A percentile compares a stretch with the other conserved stretches of the same genome.
These are phyloP conservation scores for Cyclotella kingstonii DNA, from an alignment of 108 stramenopile species.

Conservation along the genomic window DNA sequence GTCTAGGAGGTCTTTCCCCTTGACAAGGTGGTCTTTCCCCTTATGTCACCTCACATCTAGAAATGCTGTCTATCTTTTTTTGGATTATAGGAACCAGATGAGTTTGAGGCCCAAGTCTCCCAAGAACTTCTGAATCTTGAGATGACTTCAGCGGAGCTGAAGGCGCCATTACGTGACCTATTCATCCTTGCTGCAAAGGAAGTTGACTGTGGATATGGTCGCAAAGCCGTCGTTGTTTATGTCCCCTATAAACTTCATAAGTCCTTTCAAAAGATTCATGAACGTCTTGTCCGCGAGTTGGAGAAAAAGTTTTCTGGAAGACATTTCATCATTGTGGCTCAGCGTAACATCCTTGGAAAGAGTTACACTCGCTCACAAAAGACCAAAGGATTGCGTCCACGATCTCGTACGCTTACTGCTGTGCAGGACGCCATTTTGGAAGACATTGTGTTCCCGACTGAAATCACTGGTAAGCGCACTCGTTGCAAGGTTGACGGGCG, in stretches of 20 bases:
- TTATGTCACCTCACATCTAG: slow-evolving; percentile 28
- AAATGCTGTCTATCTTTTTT: neutral
- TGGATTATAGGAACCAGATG: slow-evolving; percentile 85
- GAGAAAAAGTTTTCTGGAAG: slow-evolving; percentile 99
- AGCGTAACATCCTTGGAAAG: slow-evolving; percentile 98
- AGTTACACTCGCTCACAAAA: slow-evolving; percentile 85
- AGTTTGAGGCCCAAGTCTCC: slow-evolving; percentile 95
- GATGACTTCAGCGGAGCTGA: slow-evolving; percentile 89
- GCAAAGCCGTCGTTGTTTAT: slow-evolving; percentile 95
- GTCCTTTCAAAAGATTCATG: slow-evolving; percentile 96
- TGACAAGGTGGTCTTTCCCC: slow-evolving; percentile 45
- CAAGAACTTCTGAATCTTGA: slow-evolving; percentile 97
- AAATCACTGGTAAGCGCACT: slow-evolving; percentile 99
- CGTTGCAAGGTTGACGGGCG: slow-evolving; percentile 96
- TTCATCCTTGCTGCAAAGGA: slow-evolving; percentile 99
- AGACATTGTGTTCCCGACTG: slow-evolving; percentile 98
- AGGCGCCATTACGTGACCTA: slow-evolving; percentile 85
- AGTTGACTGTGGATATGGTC: slow-evolving; percentile 85
- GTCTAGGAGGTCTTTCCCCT: slow-evolving; percentile 40
- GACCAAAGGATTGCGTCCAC: slow-evolving; percentile 93
- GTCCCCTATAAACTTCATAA: slow-evolving; percentile 96
- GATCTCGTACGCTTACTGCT: slow-evolving; percentile 94
- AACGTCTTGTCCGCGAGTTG: slow-evolving; percentile 94
- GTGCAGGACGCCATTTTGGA: slow-evolving; percentile 99
- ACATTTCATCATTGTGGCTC: slow-evolving; percentile 96